phyloP scores from a whole-genome alignment of 805 yeast genomes.

The Sugiyamaella lignohabitans region DNA sequence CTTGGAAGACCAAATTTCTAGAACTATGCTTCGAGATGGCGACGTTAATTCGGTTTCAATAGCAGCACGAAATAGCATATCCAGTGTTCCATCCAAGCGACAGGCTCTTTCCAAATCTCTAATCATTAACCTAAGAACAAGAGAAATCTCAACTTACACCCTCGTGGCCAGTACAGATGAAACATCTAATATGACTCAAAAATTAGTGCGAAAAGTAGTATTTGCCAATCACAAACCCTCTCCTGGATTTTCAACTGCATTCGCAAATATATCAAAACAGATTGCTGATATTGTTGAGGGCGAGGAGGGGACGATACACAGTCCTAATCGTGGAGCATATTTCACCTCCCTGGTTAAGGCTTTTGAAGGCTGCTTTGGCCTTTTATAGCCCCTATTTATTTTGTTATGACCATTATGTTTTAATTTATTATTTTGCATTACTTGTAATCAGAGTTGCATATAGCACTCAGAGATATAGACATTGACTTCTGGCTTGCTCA shows the following conservation, averaged over 20 bases:
- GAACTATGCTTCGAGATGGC: slow-evolving; percentile 21
- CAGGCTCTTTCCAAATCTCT: background rate
- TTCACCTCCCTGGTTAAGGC: background rate
- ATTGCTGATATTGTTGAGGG: slow-evolving; percentile 1
- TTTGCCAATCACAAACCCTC: slow-evolving; percentile 3
- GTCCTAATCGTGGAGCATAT: background rate
- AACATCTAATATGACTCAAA: background rate
- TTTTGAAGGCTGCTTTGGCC: background rate
- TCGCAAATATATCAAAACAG: slow-evolving; percentile 2
- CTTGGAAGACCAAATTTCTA: slow-evolving; percentile 20
- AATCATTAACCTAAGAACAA: background rate
- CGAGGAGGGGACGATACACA: background rate
- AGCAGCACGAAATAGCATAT: background rate
- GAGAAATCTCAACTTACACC: slow-evolving; percentile 6
- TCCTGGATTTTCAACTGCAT: background rate
- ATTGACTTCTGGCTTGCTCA: too few relatives aligned
- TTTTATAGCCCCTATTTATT: too few relatives aligned
- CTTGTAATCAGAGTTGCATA: too few relatives aligned
- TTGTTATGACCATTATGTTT: too few relatives aligned
- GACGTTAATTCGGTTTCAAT: slow-evolving; percentile 6
- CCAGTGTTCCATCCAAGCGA: background rate
- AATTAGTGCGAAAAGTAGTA: slow-evolving; percentile 1
- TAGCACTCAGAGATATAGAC: too few relatives aligned
- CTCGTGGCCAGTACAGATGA: slow-evolving; percentile 13
- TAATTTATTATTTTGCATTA: too few relatives aligned